phyloP scores from a whole-genome alignment of 2,329 filamentous ascomycete genomes.

The Verticillium isaacii region DNA sequence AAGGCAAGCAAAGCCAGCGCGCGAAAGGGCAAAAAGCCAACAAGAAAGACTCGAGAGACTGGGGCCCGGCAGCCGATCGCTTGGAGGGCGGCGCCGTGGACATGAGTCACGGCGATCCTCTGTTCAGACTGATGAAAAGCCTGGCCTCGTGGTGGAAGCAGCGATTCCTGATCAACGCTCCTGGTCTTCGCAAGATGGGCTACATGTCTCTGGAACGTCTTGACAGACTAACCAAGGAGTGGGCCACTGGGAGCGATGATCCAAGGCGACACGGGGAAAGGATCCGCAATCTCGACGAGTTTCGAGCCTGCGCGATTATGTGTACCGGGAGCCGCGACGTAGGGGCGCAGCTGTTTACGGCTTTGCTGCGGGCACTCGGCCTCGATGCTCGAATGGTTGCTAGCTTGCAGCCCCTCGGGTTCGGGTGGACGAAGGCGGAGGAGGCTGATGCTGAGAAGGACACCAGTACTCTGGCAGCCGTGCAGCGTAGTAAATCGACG shows the following conservation, averaged over 20 bases:
- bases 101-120: constrained; percentile 76
- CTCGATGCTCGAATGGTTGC: constrained; percentile 80
- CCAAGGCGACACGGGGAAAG: constrained; percentile 69
- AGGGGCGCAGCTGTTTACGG: constrained; percentile 85
- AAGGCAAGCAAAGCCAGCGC: constrained; percentile 29
- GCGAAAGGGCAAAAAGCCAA: constrained; percentile 19
- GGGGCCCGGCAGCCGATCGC: constrained; percentile 64
- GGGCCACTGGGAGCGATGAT: constrained; percentile 58
- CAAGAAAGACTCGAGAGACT: constrained; percentile 47
- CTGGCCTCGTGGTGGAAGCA: constrained; percentile 87
- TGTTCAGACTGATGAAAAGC: constrained; percentile 69
- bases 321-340: constrained; percentile 82
- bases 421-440: constrained; percentile 85
- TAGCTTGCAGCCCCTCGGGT: constrained; percentile 81
- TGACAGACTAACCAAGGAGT: constrained; percentile 68
- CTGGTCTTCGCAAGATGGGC: constrained; percentile 81
- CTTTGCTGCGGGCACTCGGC: constrained; percentile 72
- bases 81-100: constrained; percentile 69
- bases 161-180: constrained; percentile 70
- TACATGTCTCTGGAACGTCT: constrained; percentile 77
- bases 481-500: neutral
- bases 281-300: constrained; percentile 60
- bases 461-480: neutral
- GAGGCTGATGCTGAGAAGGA: constrained; percentile 58
- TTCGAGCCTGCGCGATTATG: constrained; percentile 61